Base-by-base conservation (phyloP, 2,329 filamentous ascomycete genomes). In the Ophiostoma perfectum region DNA sequence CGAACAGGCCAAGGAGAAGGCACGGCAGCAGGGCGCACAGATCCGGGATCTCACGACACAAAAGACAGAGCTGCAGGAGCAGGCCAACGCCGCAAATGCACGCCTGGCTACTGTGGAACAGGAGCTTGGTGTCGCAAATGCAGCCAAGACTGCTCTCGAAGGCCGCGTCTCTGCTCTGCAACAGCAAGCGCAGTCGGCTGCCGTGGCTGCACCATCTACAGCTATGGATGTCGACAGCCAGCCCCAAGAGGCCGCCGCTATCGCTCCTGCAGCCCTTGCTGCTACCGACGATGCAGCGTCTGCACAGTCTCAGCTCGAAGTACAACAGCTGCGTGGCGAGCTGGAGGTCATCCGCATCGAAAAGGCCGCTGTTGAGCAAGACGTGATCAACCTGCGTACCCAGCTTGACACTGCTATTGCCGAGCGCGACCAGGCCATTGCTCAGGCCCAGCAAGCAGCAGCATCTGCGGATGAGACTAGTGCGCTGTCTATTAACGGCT, bases 311-410 rank as follows among this genome's bases (percentile, higher is more conserved):
- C 81, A 87, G 70, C 79, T 81, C 70, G 81, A 87, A 70, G 78
- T 88, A 7, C 72, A 76, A 2, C 76, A 80, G 58, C 76, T 81
- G 14, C 82, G 79, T 74, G 85, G 87, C 72, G 86, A 93, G 72
- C 83, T 95, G 9, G 87, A 88, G 60, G 82, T 81, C 1, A 83
- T 89, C 67, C 88, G 80, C 6, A 81, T 86, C 9, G 88, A 95
- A 75, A 93, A 91, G 77, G 82, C 87, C 18, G 81, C 81, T 2
- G 81, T 91, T n/a, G 86, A 92, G 72, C 80, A 86, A 69, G 87
- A 90, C 70, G 81, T 90, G 2, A 80, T 82, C 63, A 77, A 75
- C 38, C 76, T 88, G 2, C 83, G 80, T 42, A 72, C 76, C 6
- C 88, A 93, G 74, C 80, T 96, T 12, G 82, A 88, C 66, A 79